These are phyloP conservation scores for Crotalaria pallida DNA, from an alignment of 306 rosid genomes.

Conservation along the genomic window DNA sequence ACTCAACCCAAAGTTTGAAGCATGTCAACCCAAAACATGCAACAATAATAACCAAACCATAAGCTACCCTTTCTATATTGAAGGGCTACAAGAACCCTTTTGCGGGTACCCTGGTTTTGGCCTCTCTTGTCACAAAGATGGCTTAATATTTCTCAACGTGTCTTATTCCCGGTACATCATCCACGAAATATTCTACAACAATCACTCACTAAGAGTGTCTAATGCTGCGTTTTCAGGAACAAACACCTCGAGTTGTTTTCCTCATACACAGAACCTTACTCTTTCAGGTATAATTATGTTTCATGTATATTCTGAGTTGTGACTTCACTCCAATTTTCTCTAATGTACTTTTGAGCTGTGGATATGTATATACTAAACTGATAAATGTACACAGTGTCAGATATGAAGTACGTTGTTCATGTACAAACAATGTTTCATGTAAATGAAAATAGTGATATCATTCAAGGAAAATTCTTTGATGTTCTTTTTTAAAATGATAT, in stretches of 20 bases:
- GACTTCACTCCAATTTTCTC: no score
- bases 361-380: no score
- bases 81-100: not conserved
- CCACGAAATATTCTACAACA: constrained; percentile 23
- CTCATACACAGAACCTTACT: not conserved
- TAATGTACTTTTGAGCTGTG: no score
- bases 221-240: not conserved
- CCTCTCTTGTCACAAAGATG: constrained; percentile 12
- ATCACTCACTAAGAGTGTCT: constrained; percentile 11
- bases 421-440: no score
- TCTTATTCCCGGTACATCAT: not conserved
- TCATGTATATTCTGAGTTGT: no score
- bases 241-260: not conserved
- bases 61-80: constrained; percentile 27
- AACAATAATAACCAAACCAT: constrained; percentile 22
- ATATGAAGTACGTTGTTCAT: no score
- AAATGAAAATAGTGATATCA: no score
- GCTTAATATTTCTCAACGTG: constrained; percentile 16
- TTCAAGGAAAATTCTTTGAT: no score
- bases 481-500: no score
- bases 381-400: no score
- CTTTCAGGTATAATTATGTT: not conserved
- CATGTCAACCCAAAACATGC: constrained; percentile 26
- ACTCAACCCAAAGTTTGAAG: not conserved
- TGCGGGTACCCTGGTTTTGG: constrained; percentile 32